Conservation (phyloP, 1,284 basidiomycete genomes). For the Tilletia setariae region DNA sequence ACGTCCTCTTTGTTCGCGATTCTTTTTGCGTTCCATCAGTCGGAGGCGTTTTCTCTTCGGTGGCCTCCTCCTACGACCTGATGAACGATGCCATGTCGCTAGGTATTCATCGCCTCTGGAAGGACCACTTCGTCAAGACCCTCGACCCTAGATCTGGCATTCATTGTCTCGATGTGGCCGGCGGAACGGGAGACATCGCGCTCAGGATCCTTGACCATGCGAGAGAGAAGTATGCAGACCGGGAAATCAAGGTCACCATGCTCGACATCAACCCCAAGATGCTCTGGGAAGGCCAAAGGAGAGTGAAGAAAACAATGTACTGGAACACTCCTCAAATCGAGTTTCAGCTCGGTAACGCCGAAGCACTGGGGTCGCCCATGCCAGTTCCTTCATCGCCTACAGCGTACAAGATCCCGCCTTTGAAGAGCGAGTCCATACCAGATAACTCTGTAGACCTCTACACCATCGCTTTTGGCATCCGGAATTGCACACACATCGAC, state of each 20-base stretch:
- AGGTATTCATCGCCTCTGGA: slow-evolving; percentile 95
- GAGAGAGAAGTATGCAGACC: slow-evolving; percentile 68
- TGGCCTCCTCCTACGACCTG: slow-evolving; percentile 91
- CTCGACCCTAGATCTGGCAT: slow-evolving; percentile 68
- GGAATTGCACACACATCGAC: slow-evolving; percentile 92
- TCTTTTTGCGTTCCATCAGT: slow-evolving; percentile 58
- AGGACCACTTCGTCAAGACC: slow-evolving; percentile 80
- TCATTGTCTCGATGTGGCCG: slow-evolving; percentile 88
- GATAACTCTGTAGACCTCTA: slow-evolving; percentile 83
- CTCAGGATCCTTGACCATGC: slow-evolving; percentile 88
- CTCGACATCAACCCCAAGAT: slow-evolving; percentile 95
- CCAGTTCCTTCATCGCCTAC: slow-evolving; percentile 29
- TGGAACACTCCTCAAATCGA: slow-evolving; percentile 80
- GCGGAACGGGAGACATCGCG: slow-evolving; percentile 94
- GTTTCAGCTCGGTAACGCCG: slow-evolving; percentile 91
- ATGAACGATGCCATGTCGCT: slow-evolving; percentile 99
- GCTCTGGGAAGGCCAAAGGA: slow-evolving; percentile 84
- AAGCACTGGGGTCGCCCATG: slow-evolving; percentile 61
- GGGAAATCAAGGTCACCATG: slow-evolving; percentile 75
- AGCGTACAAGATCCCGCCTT: slow-evolving; percentile 39
- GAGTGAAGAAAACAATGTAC: slow-evolving; percentile 61
- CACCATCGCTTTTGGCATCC: slow-evolving; percentile 97
- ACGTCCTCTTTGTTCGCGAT: neutral
- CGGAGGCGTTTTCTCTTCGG: slow-evolving; percentile 88
- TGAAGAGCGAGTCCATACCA: slow-evolving; percentile 41